Evolutionary conservation across 768 basidiomycete genomes (phyloP), one percentile per base, ranked within the genome.

Genomic region (Boletus sp.): DNA sequence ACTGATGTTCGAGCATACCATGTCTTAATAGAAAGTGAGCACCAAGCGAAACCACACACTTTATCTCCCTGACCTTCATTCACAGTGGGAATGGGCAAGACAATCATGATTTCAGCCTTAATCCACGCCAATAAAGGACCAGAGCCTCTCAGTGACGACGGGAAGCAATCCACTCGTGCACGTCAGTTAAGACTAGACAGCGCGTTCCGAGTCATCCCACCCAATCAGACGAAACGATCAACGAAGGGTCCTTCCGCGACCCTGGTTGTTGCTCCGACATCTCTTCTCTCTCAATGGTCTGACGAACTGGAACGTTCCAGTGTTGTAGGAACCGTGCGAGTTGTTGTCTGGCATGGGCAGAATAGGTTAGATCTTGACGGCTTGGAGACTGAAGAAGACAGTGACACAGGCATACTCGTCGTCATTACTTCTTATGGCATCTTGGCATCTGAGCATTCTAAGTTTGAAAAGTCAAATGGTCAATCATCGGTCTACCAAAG

Each of bases 41-140:
- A 64, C 4, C 34, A 21, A 51, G 19, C 21, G 40, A 48, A 59
- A 39, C 46, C 42, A 47, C 37, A n/a, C 21, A 17, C 23, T 52
- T 10, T 34, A 37, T 40, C 48, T 13, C 57, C 29, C 14, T 60
- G 43, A 53, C 47, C 30, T 25, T 51, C 14, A 55, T 50, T 58
- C 11, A 40, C 50, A 92, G 90, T 94, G 92, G 92, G 92, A n/a
- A 88, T 95, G 83, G 93, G 93, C 7, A 95, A 95, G 74, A 93
- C 92, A 1, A 93, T 94, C 59, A 94, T 94, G 90, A 70, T 97
- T 33, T 90, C 93, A 2, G 85, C 92, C 10, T 81, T 97, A 48
- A 88, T 97, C 25, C 93, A 95, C 57, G 85, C 83, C 11, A 91
- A 87, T 59, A 81, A 78, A 43, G 79, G 74, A 6, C 70, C 76